A percentile compares a stretch with the other conserved stretches of the same genome.
Conservation (phyloP, 2,329 filamentous ascomycete species). For the Tympanopsis confertula region DNA sequence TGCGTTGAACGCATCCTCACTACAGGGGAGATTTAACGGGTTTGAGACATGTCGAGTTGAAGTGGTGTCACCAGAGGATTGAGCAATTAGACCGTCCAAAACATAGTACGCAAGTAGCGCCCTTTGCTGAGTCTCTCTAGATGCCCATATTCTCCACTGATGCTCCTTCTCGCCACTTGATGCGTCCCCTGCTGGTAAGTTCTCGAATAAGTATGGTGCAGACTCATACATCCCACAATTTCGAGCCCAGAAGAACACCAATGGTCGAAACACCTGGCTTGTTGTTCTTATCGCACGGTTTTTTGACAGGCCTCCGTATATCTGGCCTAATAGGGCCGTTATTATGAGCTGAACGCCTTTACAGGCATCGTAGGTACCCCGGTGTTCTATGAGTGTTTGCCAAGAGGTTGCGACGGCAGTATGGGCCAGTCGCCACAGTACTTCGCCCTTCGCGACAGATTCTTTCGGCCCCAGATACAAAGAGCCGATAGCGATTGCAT, state of each 20-base stretch:
- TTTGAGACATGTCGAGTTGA: slow-evolving; percentile 29
- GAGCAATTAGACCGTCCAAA: slow-evolving; percentile 28
- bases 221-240: slow-evolving; percentile 29
- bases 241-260: slow-evolving; percentile 30
- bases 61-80: slow-evolving; percentile 26
- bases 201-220: slow-evolving; percentile 15
- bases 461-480: slow-evolving; percentile 29
- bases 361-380: slow-evolving; percentile 26
- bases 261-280: slow-evolving; percentile 27
- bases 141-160: slow-evolving; percentile 27
- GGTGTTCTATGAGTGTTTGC: slow-evolving; percentile 28
- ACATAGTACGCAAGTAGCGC: slow-evolving; percentile 29
- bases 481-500: slow-evolving; percentile 31
- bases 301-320: slow-evolving; percentile 28
- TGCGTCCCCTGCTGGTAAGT: slow-evolving; percentile 19
- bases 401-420: slow-evolving; percentile 30
- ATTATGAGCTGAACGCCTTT: slow-evolving; percentile 29
- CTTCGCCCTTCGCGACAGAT: slow-evolving; percentile 27
- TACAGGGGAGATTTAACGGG: slow-evolving; percentile 22
- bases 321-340: slow-evolving; percentile 26
- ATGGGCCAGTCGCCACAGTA: slow-evolving; percentile 28
- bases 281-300: slow-evolving; percentile 27
- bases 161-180: slow-evolving; percentile 20
- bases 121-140: slow-evolving; percentile 29
- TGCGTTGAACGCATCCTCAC: slow-evolving; percentile 25